Conservation (phyloP, 179 eudicot species). For the Spinacia oleracea region DNA sequence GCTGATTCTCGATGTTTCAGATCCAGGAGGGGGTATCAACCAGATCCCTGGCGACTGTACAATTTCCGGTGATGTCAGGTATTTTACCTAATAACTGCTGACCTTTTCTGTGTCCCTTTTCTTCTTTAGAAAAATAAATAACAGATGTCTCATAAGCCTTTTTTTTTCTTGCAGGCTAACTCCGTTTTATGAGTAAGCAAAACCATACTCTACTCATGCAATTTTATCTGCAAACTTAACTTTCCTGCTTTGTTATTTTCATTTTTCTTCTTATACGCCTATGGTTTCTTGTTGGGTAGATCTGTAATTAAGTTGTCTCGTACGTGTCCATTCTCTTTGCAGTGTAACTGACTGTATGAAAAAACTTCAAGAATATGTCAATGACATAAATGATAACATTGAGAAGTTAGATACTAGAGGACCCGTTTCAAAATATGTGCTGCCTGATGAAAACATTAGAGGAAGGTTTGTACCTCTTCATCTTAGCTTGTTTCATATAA, state of each 20-base stretch:
- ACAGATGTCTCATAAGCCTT: conserved; percentile 17
- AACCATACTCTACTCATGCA: neutral
- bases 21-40: conserved; percentile 95
- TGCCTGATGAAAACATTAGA: conserved; percentile 73
- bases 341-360: conserved; percentile 73
- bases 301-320: conserved; percentile 6
- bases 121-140: neutral
- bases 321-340: conserved; percentile 27
- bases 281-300: neutral
- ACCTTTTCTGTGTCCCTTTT: neutral
- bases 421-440: conserved; percentile 89
- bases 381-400: conserved; percentile 80
- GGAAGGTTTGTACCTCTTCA: conserved; percentile 66
- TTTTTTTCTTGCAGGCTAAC: conserved; percentile 73
- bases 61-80: conserved; percentile 95
- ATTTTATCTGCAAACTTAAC: neutral
- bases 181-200: conserved; percentile 84
- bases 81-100: conserved; percentile 10
- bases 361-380: conserved; percentile 76
- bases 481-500: neutral
- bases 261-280: neutral
- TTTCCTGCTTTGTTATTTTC: neutral
- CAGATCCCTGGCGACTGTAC: conserved; percentile 91
- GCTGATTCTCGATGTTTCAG: conserved; percentile 38
- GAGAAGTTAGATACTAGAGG: conserved; percentile 83